Evolutionary conservation across 129 eudicot species (phyloP), one percentile per base, ranked within the genome.

Genomic region (Tanacetum coccineum): DNA sequence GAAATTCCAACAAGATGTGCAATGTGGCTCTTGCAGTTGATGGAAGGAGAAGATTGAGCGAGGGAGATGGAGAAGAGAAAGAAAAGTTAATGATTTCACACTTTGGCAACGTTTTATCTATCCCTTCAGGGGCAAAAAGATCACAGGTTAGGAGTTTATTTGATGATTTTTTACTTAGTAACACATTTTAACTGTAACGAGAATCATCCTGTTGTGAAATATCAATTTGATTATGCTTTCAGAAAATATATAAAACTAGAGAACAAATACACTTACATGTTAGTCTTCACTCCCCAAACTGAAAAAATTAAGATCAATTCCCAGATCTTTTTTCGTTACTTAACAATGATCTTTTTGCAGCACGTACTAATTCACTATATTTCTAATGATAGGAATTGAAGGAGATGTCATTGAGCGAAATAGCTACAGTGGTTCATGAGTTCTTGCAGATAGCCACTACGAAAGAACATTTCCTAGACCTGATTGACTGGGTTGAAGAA

Each of bases 401-500:
- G 9, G 74, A 69, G 44, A 73, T 62, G 75, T 58, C 84, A 21
- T 55, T 83, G 75, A 73, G 79, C 48, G 42, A 46, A 12, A 55
- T 76, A 39, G 88, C 88, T 5, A 28, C 65, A 12, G 68, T 45
- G 22, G 82, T 85, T 25, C 82, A 85, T 56, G 64, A 63, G 9
- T 80, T 82, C 57, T 18, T 88, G 22, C 71, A 76, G 0, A 61
- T 40, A 0, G 88, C 81, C 1, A 30, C 56, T 13, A 21, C 32
- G 0, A 76, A 82, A 59, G 91, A 80, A 47, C 96, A 88, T 74
- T 88, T 87, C 39, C 44, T 80, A 3, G 86, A 80, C 39, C 42
- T 87, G 10, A 78, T 87, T 10, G 91, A 87, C 13, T 87, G 80
- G 87, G 95, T 87, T 39, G 90, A 87, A 76, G 87, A 78, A 44